These are phyloP conservation scores for Zygosaccharomyces gambellarensis DNA, from an alignment of 805 yeast genomes.

Conservation along the genomic window DNA sequence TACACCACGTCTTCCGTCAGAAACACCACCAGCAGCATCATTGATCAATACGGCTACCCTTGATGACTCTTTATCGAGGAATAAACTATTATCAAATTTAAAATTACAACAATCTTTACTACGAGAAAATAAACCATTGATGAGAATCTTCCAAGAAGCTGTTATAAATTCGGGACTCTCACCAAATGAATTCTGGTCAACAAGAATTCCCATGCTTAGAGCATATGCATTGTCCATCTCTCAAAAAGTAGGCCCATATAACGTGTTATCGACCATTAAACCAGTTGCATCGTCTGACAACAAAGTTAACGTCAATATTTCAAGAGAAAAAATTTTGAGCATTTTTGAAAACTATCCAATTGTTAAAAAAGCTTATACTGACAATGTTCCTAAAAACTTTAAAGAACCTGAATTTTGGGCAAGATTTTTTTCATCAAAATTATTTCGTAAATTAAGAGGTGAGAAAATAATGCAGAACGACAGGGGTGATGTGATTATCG, in stretches of 20 bases:
- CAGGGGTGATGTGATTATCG: constrained; percentile 79
- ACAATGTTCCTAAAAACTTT: constrained; percentile 76
- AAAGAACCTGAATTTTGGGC: constrained; percentile 96
- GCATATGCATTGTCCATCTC: constrained; percentile 80
- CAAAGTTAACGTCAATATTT: constrained; percentile 86
- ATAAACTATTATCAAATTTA: constrained; percentile 60
- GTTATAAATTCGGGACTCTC: constrained; percentile 74
- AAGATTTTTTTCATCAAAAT: constrained; percentile 82
- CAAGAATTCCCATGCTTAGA: constrained; percentile 70
- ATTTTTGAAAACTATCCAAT: constrained; percentile 91
- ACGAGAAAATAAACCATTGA: constrained; percentile 60
- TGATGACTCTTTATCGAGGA: constrained; percentile 49
- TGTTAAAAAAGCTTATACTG: constrained; percentile 82
- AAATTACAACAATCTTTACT: constrained; percentile 75
- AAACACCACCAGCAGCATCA: constrained; percentile 29
- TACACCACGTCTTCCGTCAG: constrained; percentile 14
- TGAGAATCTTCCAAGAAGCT: constrained; percentile 78
- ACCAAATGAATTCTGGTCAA: constrained; percentile 82
- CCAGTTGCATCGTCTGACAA: constrained; percentile 92
- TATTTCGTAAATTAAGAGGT: constrained; percentile 84
- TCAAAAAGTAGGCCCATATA: constrained; percentile 89
- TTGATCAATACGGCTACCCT: constrained; percentile 36
- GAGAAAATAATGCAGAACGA: constrained; percentile 72
- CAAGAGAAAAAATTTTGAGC: constrained; percentile 83
- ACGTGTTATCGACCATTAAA: constrained; percentile 86